A percentile compares a stretch with the other conserved stretches of the same genome.
phyloP scores from a whole-genome alignment of 2,329 filamentous ascomycete species.

The Ceratocystis papillata region DNA sequence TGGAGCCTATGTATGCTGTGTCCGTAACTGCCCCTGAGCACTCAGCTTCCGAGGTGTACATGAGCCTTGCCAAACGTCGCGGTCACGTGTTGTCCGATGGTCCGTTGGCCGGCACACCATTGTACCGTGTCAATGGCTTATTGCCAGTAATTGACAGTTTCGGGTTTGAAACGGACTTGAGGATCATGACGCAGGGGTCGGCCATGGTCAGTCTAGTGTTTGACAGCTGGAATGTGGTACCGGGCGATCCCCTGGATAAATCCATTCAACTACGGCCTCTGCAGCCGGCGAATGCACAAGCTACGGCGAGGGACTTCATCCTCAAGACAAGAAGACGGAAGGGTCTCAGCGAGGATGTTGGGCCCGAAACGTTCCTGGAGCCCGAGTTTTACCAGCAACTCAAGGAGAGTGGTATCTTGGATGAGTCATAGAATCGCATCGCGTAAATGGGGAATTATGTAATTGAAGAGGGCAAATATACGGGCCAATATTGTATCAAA shows the following conservation, averaged over 20 bases:
- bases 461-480: not conserved
- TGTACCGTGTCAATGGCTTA: conserved; percentile 83
- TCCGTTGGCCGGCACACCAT: conserved; percentile 82
- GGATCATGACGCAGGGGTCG: conserved; percentile 90
- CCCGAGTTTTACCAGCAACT: conserved; percentile 82
- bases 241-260: conserved; percentile 86
- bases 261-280: conserved; percentile 71
- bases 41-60: conserved; percentile 80
- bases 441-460: not conserved
- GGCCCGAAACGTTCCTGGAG: conserved; percentile 91
- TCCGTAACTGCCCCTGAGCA: conserved; percentile 89
- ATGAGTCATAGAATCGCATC: conserved; percentile 35
- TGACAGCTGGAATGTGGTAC: conserved; percentile 91
- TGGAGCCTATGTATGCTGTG: conserved; percentile 92
- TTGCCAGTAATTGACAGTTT: conserved; percentile 96
- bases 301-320: conserved; percentile 88
- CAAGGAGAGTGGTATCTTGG: conserved; percentile 79
- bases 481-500: not conserved
- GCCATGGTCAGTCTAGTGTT: conserved; percentile 87
- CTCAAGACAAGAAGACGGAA: conserved; percentile 90
- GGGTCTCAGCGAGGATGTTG: conserved; percentile 89
- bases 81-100: conserved; percentile 93
- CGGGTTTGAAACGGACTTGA: conserved; percentile 92
- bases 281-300: conserved; percentile 78
- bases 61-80: conserved; percentile 73